Evolutionary conservation across 495 filamentous ascomycete species (phyloP), one percentile per base, ranked within the genome.

Genomic region (Clavariopsis aquatica): DNA sequence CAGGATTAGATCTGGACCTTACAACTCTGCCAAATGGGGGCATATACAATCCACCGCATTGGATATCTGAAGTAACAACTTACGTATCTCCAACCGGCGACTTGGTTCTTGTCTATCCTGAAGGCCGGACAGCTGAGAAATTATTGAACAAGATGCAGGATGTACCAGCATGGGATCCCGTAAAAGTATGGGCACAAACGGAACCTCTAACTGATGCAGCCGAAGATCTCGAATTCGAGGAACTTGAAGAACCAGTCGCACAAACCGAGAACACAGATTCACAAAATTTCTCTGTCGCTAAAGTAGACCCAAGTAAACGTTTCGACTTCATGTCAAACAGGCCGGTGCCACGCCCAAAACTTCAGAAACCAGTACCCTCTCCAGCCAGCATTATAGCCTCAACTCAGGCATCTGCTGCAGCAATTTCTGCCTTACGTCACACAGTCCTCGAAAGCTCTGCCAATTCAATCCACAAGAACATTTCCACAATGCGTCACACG

Each of bases 1-100:
- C 73, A 12, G 80, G 77, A 62, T 59, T 63, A 1, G 56, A 68
- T n/a, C 56, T 79, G 36, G 62, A 68, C 0, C 52, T 66, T 15
- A 64, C 7, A 64, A 73, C n/a, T 72, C 60, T 68, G 56, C 62
- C 52, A 22, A 36, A 36, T 38, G 24, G 24, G 46, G 57, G 55
- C 27, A 58, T 58, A 45, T 57, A 59, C 19, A 34, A 59, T 26
- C 2, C 51, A 1, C 23, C 49, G 34, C 38, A 22, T 2, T 63
- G 65, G 65, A 46, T 56, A n/a, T 22, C 65, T 6, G 66, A 57
- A 22, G 57, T 64, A 29, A 65, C 27, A 27, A 22, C 64, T 19
- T 22, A 43, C 13, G 23, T 13, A 17, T 56, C 55, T 17, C 46
- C 8, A 20, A 26, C 36, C 24, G 43, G 54, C 24, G 29, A 51